Evolutionary conservation across 2,329 filamentous ascomycete genomes (phyloP), one percentile per base, ranked within the genome.

Genomic region (Calonectria pauciramosa): DNA sequence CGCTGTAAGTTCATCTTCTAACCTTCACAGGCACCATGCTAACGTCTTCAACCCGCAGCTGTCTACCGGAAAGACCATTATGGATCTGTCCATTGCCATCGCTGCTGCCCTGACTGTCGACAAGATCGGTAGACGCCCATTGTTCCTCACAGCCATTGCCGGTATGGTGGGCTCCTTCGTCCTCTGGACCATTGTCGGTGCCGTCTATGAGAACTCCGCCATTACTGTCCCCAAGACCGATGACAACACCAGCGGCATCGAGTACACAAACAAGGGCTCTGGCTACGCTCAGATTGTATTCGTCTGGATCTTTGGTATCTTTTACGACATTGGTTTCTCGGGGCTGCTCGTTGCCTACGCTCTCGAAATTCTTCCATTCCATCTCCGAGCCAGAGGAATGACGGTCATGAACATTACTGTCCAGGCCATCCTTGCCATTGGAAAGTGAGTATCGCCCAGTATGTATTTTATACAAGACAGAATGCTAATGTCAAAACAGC

Each of bases 361-460:
- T 1, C 87, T 91, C 10, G 91, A 93, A 83, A 85, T 93, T 38
- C 85, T 92, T 20, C 90, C 91, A 0, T 92, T 91, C 84, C 86
- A 88, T 64, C 85, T 91, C 32, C 89, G 91, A 63, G 89, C 89
- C 76, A 90, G 90, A 84, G 89, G 89, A 44, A 90, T 91, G 86
- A 91, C 90, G 87, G 87, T 93, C 77, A 91, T 93, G 89, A 93
- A 93, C 82, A 88, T 93, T 66, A 90, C 89, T 26, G 88, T 93
- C 28, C 91, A 93, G 82, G 90, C 90, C 60, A 87, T 91, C 38
- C 85, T 93, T 47, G 90, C 91, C 66, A 87, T 93, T 75, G 90
- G 90, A 81, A 90, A 91, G 86, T 91, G 86, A 78, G 89, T 89
- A 54, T 14, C 32, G 41, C 18, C 63, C 36, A 5, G 59, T 32